Conservation (phyloP, 805 yeast genomes). For the Alloascoidea africana region DNA sequence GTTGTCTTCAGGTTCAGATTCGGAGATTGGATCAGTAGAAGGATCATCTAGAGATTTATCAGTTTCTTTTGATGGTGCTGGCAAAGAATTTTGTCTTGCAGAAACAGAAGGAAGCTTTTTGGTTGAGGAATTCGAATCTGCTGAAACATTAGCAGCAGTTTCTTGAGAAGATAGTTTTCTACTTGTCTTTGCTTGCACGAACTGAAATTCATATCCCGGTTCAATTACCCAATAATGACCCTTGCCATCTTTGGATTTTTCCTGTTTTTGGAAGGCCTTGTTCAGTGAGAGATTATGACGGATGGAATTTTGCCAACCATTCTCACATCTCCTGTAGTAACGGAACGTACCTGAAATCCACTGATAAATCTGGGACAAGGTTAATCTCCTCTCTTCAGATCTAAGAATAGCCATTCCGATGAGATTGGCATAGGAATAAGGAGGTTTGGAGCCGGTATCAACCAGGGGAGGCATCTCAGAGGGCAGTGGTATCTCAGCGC, state of each 20-base stretch:
- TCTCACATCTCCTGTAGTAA: slow-evolving; percentile 71
- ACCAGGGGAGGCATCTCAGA: slow-evolving; percentile 24
- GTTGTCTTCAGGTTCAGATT: neutral
- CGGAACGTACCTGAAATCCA: slow-evolving; percentile 85
- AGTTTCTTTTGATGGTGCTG: neutral
- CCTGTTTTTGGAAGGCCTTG: slow-evolving; percentile 85
- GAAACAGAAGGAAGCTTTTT: neutral
- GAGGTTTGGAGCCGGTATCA: slow-evolving; percentile 67
- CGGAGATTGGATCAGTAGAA: neutral
- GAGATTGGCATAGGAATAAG: slow-evolving; percentile 84
- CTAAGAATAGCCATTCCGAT: slow-evolving; percentile 88
- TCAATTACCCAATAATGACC: slow-evolving; percentile 92
- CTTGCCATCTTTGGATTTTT: slow-evolving; percentile 63
- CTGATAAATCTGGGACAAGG: slow-evolving; percentile 70
- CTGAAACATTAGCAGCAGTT: neutral
- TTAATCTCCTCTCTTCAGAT: slow-evolving; percentile 55
- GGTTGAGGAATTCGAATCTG: slow-evolving; percentile 1
- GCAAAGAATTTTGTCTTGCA: neutral
- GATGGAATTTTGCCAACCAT: slow-evolving; percentile 96
- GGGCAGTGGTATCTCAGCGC: slow-evolving; percentile 18
- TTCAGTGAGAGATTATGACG: slow-evolving; percentile 87
- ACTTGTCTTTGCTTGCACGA: slow-evolving; percentile 34
- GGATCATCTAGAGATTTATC: neutral
- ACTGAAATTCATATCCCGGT: slow-evolving; percentile 69
- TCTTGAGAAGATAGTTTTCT: slow-evolving; percentile 28